Evolutionary conservation across 345 rosid species (phyloP), one percentile per base, ranked within the genome.

Genomic region (Gynandropsis gynandra): DNA sequence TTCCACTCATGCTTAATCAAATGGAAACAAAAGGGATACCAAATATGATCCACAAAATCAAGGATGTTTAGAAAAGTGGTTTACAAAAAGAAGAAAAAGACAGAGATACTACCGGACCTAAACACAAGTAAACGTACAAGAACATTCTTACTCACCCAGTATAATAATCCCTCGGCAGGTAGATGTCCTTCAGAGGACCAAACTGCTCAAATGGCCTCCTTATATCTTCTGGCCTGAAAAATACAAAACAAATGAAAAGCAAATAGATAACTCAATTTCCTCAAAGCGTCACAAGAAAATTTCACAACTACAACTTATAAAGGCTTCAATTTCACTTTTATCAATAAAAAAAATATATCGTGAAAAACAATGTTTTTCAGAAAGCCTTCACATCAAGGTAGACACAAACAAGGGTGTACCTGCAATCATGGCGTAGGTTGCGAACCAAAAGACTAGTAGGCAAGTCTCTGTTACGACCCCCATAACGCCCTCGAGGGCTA

Each of bases 371-470:
- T n/a, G n/a, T n/a, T n/a, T 13, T 4, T 41, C n/a, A 32, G 42
- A 42, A 50, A 34, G 4, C 34, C 42, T 41, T 32, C n/a, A 50
- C 29, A 50, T 1, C 13, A 59, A 10, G 11, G 31, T 4, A 37
- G 17, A 15, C 11, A 15, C 14, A 7, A 39, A 53, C 38, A 37
- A 38, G 20, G 53, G n/a, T n/a, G n/a, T 43, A 88, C 99, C 97
- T 88, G 80, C 95, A 81, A 49, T 85, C 97, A 61, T 71, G 94
- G 41, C 92, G 94, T 58, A 93, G 89, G 65, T 93, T 85, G 29
- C 99, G 97, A 62, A 88, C 97, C 60, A 88, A 73, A 56, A 93
- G 94, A 61, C 97, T 93, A 4, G 97, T 81, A 0, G 97, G 97
- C 7, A 85, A 79, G 66, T 93, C 99, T 52, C 89, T 71, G 24